Conservation (phyloP, 495 filamentous ascomycete species). For the Pseudotulostoma volvatum region DNA sequence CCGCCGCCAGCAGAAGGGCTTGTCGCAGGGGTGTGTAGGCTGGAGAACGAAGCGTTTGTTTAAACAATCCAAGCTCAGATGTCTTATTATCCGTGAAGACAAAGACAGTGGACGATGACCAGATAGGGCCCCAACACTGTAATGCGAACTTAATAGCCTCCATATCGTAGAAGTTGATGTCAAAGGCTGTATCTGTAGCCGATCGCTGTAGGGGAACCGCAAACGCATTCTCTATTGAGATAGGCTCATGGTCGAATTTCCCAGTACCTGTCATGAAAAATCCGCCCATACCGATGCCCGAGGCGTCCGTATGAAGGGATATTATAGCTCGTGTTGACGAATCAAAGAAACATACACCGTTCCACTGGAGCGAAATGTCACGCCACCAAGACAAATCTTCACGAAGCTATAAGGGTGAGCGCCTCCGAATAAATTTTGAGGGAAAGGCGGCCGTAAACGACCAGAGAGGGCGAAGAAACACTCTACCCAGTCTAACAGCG, state of each 20-base stretch:
- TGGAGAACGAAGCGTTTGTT: background rate
- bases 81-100: background rate
- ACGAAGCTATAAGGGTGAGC: background rate
- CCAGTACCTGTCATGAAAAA: background rate
- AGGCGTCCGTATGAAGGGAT: background rate
- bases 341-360: background rate
- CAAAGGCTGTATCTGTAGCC: background rate
- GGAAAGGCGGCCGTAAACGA: background rate
- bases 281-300: background rate
- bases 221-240: background rate
- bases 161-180: background rate
- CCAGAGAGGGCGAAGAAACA: background rate
- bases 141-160: background rate
- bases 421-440: background rate
- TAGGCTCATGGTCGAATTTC: background rate
- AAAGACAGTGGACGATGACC: background rate
- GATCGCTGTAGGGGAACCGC: background rate
- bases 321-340: background rate
- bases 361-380: background rate
- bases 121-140: background rate
- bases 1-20: background rate
- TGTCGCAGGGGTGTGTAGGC: background rate
- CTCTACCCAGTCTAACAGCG: background rate
- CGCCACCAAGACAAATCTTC: conserved; percentile 16
- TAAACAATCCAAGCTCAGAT: no score